phyloP scores from a whole-genome alignment of 495 filamentous ascomycete species.

The Aspergillus incahuasiensis region DNA sequence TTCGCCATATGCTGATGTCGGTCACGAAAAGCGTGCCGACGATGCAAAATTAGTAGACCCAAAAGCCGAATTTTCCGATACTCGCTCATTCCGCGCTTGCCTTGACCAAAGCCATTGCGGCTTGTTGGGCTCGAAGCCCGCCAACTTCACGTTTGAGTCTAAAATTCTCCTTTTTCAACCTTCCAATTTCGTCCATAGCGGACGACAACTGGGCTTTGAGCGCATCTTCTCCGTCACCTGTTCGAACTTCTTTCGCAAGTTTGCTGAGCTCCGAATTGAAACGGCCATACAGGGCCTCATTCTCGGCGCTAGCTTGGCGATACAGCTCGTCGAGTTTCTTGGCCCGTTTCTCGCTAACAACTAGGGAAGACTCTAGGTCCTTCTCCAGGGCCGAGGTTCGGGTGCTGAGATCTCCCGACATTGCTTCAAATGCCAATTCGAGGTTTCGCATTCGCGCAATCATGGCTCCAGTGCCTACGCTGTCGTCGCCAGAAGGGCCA shows the following conservation, averaged over 20 bases:
- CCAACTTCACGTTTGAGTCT: conserved; percentile 57
- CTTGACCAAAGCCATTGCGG: conserved; percentile 35
- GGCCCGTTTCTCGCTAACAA: conserved; percentile 69
- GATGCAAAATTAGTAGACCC: conserved; percentile 5
- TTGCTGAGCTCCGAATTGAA: conserved; percentile 88
- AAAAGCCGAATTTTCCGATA: not conserved
- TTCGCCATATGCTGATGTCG: conserved; percentile 21
- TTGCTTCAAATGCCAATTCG: conserved; percentile 58
- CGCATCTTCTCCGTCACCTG: conserved; percentile 69
- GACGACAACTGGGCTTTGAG: conserved; percentile 62
- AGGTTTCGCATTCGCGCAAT: conserved; percentile 54
- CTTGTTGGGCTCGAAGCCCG: conserved; percentile 41
- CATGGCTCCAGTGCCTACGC: conserved; percentile 38
- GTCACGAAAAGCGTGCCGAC: conserved; percentile 15
- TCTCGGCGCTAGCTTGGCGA: conserved; percentile 84
- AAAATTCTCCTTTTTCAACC: conserved; percentile 75
- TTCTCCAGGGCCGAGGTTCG: conserved; percentile 57
- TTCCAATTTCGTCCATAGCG: conserved; percentile 61
- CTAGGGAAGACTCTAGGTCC: conserved; percentile 65
- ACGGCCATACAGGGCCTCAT: conserved; percentile 87
- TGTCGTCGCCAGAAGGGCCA: conserved; percentile 10
- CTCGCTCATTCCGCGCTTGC: conserved; percentile 26
- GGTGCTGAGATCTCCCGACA: conserved; percentile 56
- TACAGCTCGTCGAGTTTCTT: conserved; percentile 85
- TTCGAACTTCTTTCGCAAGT: conserved; percentile 70